A percentile compares a stretch with the other conserved stretches of the same genome.
Conservation (phyloP, 2,329 filamentous ascomycete species). For the Tolypocladium inflatum region DNA sequence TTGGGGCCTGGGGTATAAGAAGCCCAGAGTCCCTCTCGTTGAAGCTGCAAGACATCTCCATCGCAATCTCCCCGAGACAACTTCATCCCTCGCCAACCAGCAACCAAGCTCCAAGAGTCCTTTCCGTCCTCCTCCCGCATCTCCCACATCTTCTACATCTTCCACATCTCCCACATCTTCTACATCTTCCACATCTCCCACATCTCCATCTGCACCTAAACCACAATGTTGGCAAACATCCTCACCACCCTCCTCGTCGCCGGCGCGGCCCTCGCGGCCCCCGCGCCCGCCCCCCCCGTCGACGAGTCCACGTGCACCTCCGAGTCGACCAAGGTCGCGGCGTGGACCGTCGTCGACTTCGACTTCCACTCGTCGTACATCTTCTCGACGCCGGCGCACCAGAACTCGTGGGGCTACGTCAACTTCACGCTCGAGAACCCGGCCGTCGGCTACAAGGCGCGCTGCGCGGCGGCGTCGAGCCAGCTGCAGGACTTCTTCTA, state of each 20-base stretch:
- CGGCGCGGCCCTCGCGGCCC: conserved; percentile 13
- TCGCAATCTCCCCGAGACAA: background rate
- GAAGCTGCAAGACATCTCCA: background rate
- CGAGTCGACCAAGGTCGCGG: conserved; percentile 8
- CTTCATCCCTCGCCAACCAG: background rate
- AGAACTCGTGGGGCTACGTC: conserved; percentile 36
- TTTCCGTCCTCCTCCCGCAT: too few relatives aligned
- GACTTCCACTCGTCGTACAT: conserved; percentile 38
- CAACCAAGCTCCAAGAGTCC: too few relatives aligned
- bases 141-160: background rate
- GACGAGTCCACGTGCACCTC: conserved; percentile 9
- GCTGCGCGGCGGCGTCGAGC: conserved; percentile 30
- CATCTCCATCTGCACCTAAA: background rate
- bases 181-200: too few relatives aligned
- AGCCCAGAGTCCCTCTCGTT: background rate
- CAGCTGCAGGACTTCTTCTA: conserved; percentile 41
- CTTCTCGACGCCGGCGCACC: conserved; percentile 42
- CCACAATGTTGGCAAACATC: conserved; percentile 10
- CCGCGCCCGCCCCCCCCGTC: conserved; percentile 2
- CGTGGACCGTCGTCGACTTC: conserved; percentile 34
- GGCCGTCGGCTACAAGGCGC: conserved; percentile 24
- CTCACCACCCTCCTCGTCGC: conserved; percentile 13
- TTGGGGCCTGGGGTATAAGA: background rate
- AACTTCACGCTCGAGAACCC: conserved; percentile 41
- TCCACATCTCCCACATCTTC: background rate